phyloP scores from a whole-genome alignment of 768 basidiomycete species.

The Glaciozyma antarctica region DNA sequence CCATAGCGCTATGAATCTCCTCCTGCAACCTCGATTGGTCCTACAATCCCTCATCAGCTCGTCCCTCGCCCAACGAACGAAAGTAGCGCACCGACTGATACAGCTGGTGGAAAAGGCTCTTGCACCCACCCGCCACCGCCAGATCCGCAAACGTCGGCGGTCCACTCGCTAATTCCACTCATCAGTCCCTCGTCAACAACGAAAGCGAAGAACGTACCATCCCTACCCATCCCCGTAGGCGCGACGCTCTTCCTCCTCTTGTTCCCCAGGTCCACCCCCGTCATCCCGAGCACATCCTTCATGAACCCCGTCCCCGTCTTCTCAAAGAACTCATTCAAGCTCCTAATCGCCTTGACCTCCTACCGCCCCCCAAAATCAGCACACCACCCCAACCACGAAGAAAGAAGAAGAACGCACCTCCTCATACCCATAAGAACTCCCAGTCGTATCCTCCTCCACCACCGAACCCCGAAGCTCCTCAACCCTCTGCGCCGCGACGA shows the following conservation, averaged over 20 bases:
- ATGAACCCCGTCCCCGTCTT: constrained; percentile 31
- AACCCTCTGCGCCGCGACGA: constrained; percentile 4
- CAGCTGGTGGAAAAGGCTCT: constrained; percentile 22
- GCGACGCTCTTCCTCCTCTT: constrained; percentile 27
- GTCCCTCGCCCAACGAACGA: not conserved
- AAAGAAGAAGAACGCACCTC: not conserved
- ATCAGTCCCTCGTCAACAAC: not conserved
- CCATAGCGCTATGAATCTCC: constrained; percentile 1
- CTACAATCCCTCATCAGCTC: not conserved
- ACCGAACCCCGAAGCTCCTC: not conserved
- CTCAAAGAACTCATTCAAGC: constrained; percentile 32
- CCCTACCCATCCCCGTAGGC: not conserved
- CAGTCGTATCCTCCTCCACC: constrained; percentile 16
- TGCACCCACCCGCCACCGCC: constrained; percentile 20
- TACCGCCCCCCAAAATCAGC: not conserved
- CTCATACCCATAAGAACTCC: constrained; percentile 16
- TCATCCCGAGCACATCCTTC: constrained; percentile 25
- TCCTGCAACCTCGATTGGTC: constrained; percentile 20
- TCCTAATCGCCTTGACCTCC: not conserved
- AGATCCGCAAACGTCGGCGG: constrained; percentile 26
- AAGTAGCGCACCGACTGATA: constrained; percentile 19
- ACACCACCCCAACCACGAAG: not conserved
- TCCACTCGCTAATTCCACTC: not conserved
- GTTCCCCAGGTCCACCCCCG: constrained; percentile 21
- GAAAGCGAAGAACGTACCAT: not conserved